Percentiles rank a stretch among this genome's conserved stretches.
These are phyloP conservation scores for Phalaenopsis aphrodite DNA, from an alignment of 106 monocot genomes.

Conservation along the genomic window DNA sequence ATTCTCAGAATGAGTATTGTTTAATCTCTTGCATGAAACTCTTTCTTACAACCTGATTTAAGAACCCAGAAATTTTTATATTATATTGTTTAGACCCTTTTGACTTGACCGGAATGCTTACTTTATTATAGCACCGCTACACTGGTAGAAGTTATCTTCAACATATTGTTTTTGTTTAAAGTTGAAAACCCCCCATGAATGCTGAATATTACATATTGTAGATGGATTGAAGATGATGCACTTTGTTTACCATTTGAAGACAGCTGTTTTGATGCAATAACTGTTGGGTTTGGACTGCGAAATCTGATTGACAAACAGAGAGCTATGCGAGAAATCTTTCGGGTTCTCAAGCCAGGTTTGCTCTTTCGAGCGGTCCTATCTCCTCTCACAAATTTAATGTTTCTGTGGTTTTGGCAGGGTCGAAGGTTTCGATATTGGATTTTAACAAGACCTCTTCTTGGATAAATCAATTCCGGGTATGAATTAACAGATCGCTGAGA, in stretches of 20 bases:
- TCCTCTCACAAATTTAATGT: background rate
- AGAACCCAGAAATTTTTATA: too few species aligned
- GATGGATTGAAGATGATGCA: slow-evolving; percentile 93
- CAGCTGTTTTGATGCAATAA: slow-evolving; percentile 73
- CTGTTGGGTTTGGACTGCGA: slow-evolving; percentile 81
- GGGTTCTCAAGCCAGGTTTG: slow-evolving; percentile 90
- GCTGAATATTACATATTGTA: slow-evolving; percentile 17
- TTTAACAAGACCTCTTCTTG: slow-evolving; percentile 79
- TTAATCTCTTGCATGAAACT: too few species aligned
- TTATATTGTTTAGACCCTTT: background rate
- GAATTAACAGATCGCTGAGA: background rate
- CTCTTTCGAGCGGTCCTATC: background rate
- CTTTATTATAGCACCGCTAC: background rate
- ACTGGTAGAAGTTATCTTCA: background rate
- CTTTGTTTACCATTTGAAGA: slow-evolving; percentile 60
- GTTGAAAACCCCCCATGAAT: background rate
- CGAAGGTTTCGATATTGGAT: slow-evolving; percentile 75
- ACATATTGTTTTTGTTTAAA: background rate
- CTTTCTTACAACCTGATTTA: too few species aligned
- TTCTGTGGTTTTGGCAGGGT: slow-evolving; percentile 39
- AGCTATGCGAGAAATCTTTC: slow-evolving; percentile 70
- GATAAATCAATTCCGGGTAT: slow-evolving; percentile 54
- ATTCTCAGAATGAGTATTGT: background rate
- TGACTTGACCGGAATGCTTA: background rate
- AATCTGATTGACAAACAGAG: slow-evolving; percentile 64